Conservation (phyloP, 495 filamentous ascomycete species). For the Hyphodiscus hymeniophilus region DNA sequence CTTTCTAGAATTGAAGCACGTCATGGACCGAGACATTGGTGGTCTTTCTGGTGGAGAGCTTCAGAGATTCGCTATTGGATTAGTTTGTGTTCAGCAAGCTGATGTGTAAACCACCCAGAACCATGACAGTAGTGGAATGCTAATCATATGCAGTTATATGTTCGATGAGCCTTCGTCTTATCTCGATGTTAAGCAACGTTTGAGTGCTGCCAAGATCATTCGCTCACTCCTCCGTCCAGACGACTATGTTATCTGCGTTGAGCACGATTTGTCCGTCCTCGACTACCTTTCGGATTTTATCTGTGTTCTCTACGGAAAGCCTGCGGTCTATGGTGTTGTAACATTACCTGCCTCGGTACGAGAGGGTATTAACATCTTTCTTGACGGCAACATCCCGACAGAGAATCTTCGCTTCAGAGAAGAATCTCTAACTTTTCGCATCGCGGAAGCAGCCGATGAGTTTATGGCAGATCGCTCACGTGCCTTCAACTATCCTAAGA, state of each 20-base stretch:
- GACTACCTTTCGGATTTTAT: conserved; percentile 98
- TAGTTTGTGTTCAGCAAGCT: conserved; percentile 90
- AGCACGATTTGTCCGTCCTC: conserved; percentile 96
- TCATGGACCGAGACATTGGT: conserved; percentile 79
- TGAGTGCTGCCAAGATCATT: conserved; percentile 85
- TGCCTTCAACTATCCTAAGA: conserved; percentile 76
- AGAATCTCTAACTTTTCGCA: conserved; percentile 92
- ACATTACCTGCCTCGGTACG: conserved; percentile 91
- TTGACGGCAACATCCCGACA: conserved; percentile 94
- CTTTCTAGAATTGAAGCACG: conserved; percentile 66
- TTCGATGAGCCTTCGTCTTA: conserved; percentile 99
- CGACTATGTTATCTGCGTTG: conserved; percentile 96
- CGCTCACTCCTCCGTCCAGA: conserved; percentile 78
- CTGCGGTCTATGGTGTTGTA: conserved; percentile 97
- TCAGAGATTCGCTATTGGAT: conserved; percentile 92
- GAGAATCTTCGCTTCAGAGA: conserved; percentile 98
- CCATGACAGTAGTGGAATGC: conserved; percentile 7
- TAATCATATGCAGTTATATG: conserved; percentile 62
- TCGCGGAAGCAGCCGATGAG: conserved; percentile 86
- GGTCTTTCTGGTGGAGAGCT: conserved; percentile 93
- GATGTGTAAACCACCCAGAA: conserved; percentile 60
- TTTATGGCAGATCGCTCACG: conserved; percentile 78
- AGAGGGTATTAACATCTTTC: conserved; percentile 99
- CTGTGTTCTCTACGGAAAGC: conserved; percentile 91
- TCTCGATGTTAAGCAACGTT: conserved; percentile 95